These are phyloP conservation scores for Ottelia alismoides DNA, from an alignment of 106 monocot species.

Conservation along the genomic window DNA sequence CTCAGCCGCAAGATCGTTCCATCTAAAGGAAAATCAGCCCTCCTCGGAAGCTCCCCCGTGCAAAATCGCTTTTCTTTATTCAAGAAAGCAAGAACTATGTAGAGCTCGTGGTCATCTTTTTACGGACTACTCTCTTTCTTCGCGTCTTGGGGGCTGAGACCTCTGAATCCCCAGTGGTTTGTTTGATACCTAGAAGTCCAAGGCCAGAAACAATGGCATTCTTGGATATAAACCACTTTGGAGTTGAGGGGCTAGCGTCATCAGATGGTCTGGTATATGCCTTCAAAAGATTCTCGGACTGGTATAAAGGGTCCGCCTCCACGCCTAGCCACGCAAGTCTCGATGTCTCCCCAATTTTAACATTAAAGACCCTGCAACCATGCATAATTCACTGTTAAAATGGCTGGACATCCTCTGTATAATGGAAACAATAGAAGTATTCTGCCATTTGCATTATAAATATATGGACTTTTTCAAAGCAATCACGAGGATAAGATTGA, in stretches of 20 bases:
- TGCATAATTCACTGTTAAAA: too few species aligned
- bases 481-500: too few species aligned
- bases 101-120: slow-evolving; percentile 43
- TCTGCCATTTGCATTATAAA: too few species aligned
- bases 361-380: slow-evolving; percentile 54
- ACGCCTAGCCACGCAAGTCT: slow-evolving; percentile 84
- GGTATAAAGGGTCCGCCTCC: slow-evolving; percentile 59
- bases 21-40: too few species aligned
- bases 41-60: not conserved
- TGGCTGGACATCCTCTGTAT: too few species aligned
- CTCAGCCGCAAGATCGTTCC: too few species aligned
- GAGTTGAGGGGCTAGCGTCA: slow-evolving; percentile 11
- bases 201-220: slow-evolving; percentile 82
- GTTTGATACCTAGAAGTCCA: slow-evolving; percentile 66
- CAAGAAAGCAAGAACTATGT: not conserved
- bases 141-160: slow-evolving; percentile 25
- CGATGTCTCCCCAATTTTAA: slow-evolving; percentile 62
- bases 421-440: too few species aligned
- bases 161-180: slow-evolving; percentile 23
- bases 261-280: slow-evolving; percentile 52
- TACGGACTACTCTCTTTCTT: slow-evolving; percentile 64
- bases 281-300: slow-evolving; percentile 58
- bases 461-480: too few species aligned
- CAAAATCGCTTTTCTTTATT: not conserved
- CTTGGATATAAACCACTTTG: slow-evolving; percentile 95